Base-by-base conservation (phyloP, 305 asterid species). In the Rubia tinctorum region DNA sequence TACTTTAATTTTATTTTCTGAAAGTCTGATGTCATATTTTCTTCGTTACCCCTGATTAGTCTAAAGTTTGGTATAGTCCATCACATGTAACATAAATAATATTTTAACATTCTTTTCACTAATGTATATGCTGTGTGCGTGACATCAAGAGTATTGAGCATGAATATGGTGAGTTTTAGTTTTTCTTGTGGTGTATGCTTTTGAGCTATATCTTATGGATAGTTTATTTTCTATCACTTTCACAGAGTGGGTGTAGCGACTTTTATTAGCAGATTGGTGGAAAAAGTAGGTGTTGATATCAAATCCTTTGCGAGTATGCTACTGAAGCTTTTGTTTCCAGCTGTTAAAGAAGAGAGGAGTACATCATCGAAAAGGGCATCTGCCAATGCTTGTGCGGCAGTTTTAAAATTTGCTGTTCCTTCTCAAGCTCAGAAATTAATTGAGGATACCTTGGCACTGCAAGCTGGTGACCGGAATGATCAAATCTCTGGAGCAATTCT, bases 221-320 rank as follows among this genome's bases (percentile, higher is more conserved):
- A 18, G 1, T 30, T 17, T 55, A 25, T 66, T 66, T 64, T 76
- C 82, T 76, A 43, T 77, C 71, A 73, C 74, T 70, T 51, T 75
- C 77, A 70, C 90, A 95, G 99, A 96, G 98, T 90, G 71, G 99
- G 99, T 78, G 89, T 92, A 67, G 98, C 98, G 71, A 90, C 76
- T 81, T 95, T 95, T 83, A 83, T 88, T 82, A 81, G 87, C 84
- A 75, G 84, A 86, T 83, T 95, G 79, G 94, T 88, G 34, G 94
- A 92, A 79, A 95, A 89, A 80, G 98, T 95, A 83, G 96, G 99
- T 80, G 81, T 51, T 75, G 84, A 82, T 80, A 92, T 92, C 85
- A 95, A 88, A 79, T 89, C 97, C 27, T 95, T 92, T 88, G 86
- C 94, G 20, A 77, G 80, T 81, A 74, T 82, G 83, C 88, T 95